Evolutionary conservation across 2,329 filamentous ascomycete species (phyloP).

Genomic region (Colletotrichum sp.): DNA sequence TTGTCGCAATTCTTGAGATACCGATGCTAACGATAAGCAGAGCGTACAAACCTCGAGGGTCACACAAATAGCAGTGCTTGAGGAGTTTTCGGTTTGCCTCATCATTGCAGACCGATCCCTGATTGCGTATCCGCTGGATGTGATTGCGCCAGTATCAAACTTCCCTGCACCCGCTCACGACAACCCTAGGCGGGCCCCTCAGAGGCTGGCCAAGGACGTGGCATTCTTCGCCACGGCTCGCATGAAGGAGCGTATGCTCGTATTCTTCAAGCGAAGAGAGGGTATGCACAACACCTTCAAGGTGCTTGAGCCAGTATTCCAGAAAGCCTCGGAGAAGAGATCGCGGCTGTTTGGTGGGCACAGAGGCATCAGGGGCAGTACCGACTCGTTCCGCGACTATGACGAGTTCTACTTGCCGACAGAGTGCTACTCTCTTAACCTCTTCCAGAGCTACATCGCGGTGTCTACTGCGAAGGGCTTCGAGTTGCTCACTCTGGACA

Average conservation of each 20-base stretch:
- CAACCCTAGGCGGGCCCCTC: slow-evolving; percentile 82
- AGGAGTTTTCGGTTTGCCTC: slow-evolving; percentile 93
- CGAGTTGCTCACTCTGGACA: slow-evolving; percentile 95
- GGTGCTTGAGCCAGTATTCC: slow-evolving; percentile 93
- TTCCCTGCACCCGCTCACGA: slow-evolving; percentile 70
- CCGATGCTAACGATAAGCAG: slow-evolving; percentile 46
- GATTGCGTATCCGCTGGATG: slow-evolving; percentile 92
- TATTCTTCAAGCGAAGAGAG: slow-evolving; percentile 98
- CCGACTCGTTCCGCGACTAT: slow-evolving; percentile 96
- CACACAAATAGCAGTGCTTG: slow-evolving; percentile 91
- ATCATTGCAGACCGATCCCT: slow-evolving; percentile 90
- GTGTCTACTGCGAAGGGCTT: slow-evolving; percentile 92
- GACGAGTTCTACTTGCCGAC: slow-evolving; percentile 98
- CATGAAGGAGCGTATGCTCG: slow-evolving; percentile 94
- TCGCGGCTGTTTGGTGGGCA: slow-evolving; percentile 69
- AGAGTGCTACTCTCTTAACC: slow-evolving; percentile 92
- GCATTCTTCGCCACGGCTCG: slow-evolving; percentile 94
- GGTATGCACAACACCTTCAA: slow-evolving; percentile 93
- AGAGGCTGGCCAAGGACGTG: slow-evolving; percentile 90
- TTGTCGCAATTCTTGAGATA: neutral
- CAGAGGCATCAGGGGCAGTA: slow-evolving; percentile 68
- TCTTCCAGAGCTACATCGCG: slow-evolving; percentile 94
- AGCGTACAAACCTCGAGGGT: slow-evolving; percentile 78
- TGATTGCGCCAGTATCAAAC: slow-evolving; percentile 70
- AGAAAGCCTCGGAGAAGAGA: slow-evolving; percentile 87